These are phyloP conservation scores for Termitomyces sp. DNA, from an alignment of 768 basidiomycete genomes.

Conservation along the genomic window DNA sequence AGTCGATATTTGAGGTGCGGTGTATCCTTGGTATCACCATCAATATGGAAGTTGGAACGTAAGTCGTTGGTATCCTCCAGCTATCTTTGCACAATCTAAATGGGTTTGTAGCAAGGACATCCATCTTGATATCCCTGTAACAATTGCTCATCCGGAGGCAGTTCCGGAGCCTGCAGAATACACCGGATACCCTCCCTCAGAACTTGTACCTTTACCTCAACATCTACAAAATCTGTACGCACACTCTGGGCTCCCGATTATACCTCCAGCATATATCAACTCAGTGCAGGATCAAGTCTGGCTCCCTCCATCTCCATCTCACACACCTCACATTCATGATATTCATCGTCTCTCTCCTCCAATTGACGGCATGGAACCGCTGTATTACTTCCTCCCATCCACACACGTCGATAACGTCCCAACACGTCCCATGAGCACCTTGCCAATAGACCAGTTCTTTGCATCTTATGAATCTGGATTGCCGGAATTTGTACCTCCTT, in stretches of 20 bases:
- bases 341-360: slow-evolving; percentile 20
- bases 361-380: slow-evolving; percentile 14
- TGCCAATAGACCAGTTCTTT: slow-evolving; percentile 1
- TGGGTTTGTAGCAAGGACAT: slow-evolving; percentile 58
- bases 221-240: slow-evolving; percentile 23
- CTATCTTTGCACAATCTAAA: background rate
- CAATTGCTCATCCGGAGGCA: slow-evolving; percentile 59
- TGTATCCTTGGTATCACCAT: slow-evolving; percentile 60
- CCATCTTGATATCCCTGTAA: slow-evolving; percentile 54
- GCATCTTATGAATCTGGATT: slow-evolving; percentile 13
- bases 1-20: slow-evolving; percentile 63
- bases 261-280: slow-evolving; percentile 34
- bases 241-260: slow-evolving; percentile 27
- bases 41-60: slow-evolving; percentile 71
- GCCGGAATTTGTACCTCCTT: slow-evolving; percentile 11
- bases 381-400: slow-evolving; percentile 31
- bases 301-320: slow-evolving; percentile 34
- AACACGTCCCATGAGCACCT: slow-evolving; percentile 10
- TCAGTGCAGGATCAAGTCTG: slow-evolving; percentile 38
- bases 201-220: slow-evolving; percentile 18
- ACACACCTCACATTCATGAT: slow-evolving; percentile 24
- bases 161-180: slow-evolving; percentile 23
- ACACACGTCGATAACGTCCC: slow-evolving; percentile 9
- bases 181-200: slow-evolving; percentile 15
- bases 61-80: slow-evolving; percentile 11